Conservation (phyloP, 192 early-diverging fungal genomes). For the Podila horticola region DNA sequence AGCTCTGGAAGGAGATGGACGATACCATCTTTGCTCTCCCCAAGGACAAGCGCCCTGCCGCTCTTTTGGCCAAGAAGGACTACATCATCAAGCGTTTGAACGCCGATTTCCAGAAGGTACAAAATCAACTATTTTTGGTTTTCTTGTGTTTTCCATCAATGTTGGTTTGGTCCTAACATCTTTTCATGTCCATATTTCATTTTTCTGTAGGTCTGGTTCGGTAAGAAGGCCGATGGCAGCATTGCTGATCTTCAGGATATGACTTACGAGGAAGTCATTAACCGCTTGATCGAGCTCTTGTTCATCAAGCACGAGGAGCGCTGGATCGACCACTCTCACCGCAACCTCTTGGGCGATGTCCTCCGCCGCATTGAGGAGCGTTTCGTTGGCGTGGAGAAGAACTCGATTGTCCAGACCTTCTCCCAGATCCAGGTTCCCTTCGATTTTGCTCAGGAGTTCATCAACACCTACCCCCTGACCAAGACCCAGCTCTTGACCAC, state of each 20-base stretch:
- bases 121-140: background rate
- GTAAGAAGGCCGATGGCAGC: conserved; percentile 77
- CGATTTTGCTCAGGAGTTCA: conserved; percentile 73
- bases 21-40: conserved; percentile 85
- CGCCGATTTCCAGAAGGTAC: conserved; percentile 85
- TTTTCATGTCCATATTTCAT: background rate
- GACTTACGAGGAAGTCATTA: conserved; percentile 91
- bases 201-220: conserved; percentile 84
- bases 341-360: conserved; percentile 81
- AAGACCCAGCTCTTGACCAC: conserved; percentile 79
- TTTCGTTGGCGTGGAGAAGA: conserved; percentile 68
- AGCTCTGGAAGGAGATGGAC: conserved; percentile 84
- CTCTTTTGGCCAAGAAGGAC: conserved; percentile 82
- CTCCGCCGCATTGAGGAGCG: conserved; percentile 89
- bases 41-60: conserved; percentile 78
- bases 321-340: conserved; percentile 84
- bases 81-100: conserved; percentile 89
- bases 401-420: conserved; percentile 74
- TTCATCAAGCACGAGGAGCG: conserved; percentile 75
- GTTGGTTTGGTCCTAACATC: background rate
- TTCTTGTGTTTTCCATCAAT: background rate
- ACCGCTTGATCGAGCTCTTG: conserved; percentile 84
- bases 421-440: conserved; percentile 70
- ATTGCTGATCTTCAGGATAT: conserved; percentile 89
- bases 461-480: conserved; percentile 75